Evolutionary conservation across 1,139 yeast species (phyloP).

Genomic region (Scheffersomyces parashehatae): DNA sequence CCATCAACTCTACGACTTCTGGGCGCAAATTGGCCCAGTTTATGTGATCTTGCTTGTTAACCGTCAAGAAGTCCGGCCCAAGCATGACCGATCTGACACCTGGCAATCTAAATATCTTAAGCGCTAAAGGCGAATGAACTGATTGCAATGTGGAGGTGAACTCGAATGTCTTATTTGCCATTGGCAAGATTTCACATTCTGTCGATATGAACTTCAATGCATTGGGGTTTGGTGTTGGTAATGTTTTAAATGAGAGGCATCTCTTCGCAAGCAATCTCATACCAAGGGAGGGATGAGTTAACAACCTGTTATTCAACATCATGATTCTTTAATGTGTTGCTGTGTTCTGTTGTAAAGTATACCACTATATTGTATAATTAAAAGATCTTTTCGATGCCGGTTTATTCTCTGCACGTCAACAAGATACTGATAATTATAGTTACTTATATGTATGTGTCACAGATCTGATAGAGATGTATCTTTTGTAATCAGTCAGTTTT

Average conservation of each 20-base stretch:
- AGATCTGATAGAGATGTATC: too few species aligned
- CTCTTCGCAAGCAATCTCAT: constrained; percentile 11
- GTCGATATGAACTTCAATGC: constrained; percentile 76
- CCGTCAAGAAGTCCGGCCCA: constrained; percentile 59
- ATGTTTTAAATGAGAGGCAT: constrained; percentile 40
- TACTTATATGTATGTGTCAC: too few species aligned
- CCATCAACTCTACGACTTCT: constrained; percentile 44
- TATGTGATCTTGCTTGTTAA: constrained; percentile 47
- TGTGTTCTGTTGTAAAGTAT: too few species aligned
- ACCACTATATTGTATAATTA: too few species aligned
- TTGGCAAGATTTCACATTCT: constrained; percentile 58
- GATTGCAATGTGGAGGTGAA: constrained; percentile 72
- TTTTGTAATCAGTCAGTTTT: background rate
- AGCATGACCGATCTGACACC: constrained; percentile 89
- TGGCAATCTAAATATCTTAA: constrained; percentile 73
- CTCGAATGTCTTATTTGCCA: constrained; percentile 60
- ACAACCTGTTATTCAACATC: too few species aligned
- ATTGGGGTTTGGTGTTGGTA: constrained; percentile 84
- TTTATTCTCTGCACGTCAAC: too few species aligned
- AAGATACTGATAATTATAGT: too few species aligned
- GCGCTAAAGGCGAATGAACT: constrained; percentile 79
- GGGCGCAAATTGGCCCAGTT: constrained; percentile 51
- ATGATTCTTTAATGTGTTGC: too few species aligned
- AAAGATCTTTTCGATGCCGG: too few species aligned
- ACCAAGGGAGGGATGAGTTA: too few species aligned